Conservation (phyloP, 352 stramenopile genomes). For the Phytopythium delawarense region DNA sequence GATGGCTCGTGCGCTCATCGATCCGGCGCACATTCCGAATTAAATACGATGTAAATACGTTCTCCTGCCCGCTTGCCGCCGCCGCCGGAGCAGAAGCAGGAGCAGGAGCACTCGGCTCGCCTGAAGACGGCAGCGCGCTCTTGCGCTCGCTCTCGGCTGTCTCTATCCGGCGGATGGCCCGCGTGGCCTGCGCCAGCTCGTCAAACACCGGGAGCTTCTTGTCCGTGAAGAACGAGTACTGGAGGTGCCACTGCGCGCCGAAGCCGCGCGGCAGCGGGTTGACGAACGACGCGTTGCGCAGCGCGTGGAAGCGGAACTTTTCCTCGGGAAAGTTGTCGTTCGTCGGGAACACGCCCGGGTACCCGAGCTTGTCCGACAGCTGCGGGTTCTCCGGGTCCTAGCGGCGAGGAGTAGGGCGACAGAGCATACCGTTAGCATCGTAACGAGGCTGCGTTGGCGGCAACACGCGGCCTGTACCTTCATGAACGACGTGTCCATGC, state of each 20-base stretch:
- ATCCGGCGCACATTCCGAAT: slow-evolving; percentile 77
- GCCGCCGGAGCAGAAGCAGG: neutral
- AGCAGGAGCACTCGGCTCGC: neutral
- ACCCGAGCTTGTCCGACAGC: slow-evolving; percentile 64
- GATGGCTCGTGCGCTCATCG: slow-evolving; percentile 71
- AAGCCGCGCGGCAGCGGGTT: slow-evolving; percentile 73
- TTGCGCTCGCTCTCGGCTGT: slow-evolving; percentile 5
- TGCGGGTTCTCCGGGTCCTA: slow-evolving; percentile 65
- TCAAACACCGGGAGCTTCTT: slow-evolving; percentile 76
- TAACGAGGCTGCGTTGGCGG: neutral
- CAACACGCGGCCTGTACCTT: slow-evolving; percentile 33
- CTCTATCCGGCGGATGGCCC: slow-evolving; percentile 42
- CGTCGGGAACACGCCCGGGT: slow-evolving; percentile 71
- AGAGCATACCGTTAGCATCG: neutral
- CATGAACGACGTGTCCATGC: slow-evolving; percentile 67
- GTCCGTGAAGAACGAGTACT: slow-evolving; percentile 84
- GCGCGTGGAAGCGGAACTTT: slow-evolving; percentile 72
- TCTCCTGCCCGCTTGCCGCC: slow-evolving; percentile 27
- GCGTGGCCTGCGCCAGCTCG: slow-evolving; percentile 40
- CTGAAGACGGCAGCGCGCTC: neutral
- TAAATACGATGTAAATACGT: slow-evolving; percentile 74
- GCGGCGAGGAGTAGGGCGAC: no score
- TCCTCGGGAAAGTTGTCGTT: slow-evolving; percentile 74
- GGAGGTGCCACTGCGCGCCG: slow-evolving; percentile 74
- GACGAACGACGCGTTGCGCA: slow-evolving; percentile 73